phyloP scores from a whole-genome alignment of 2,329 filamentous ascomycete genomes.

The Alternaria solani region DNA sequence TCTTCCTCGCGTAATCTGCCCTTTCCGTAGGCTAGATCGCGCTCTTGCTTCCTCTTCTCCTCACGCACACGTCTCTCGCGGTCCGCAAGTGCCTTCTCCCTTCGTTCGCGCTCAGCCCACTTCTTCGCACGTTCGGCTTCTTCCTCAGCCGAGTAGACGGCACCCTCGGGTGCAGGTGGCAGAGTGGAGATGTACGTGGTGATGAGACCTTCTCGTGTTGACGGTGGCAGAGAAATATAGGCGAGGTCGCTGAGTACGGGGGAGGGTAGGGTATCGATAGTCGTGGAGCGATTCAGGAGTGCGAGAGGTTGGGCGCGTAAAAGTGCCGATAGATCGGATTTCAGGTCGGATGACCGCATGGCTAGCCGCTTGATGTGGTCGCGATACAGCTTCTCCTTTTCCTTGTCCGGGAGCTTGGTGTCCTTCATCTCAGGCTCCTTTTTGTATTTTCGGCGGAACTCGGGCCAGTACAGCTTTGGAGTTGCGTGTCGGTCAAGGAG shows the following conservation, averaged over 20 bases:
- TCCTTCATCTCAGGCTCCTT: conserved; percentile 84
- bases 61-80: conserved; percentile 69
- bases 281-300: conserved; percentile 67
- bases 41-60: conserved; percentile 67
- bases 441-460: conserved; percentile 91
- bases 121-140: conserved; percentile 58
- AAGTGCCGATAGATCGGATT: conserved; percentile 72
- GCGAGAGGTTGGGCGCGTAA: conserved; percentile 68
- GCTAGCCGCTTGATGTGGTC: conserved; percentile 74
- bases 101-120: conserved; percentile 50
- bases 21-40: conserved; percentile 67
- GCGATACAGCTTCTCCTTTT: conserved; percentile 80
- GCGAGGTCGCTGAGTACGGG: conserved; percentile 71
- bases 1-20: conserved; percentile 71
- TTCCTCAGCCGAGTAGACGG: conserved; percentile 56
- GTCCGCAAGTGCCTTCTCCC: conserved; percentile 73
- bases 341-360: conserved; percentile 70
- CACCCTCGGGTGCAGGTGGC: conserved; percentile 63
- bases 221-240: conserved; percentile 71
- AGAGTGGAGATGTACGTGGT: conserved; percentile 72
- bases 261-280: conserved; percentile 66
- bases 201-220: conserved; percentile 69
- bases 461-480: conserved; percentile 94
- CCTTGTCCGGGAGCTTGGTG: conserved; percentile 65
- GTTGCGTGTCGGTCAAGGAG: conserved; percentile 84